Evolutionary conservation across 208 protist species (phyloP), one percentile per base, ranked within the genome.

Genomic region (Trypanosomatidae sp.): DNA sequence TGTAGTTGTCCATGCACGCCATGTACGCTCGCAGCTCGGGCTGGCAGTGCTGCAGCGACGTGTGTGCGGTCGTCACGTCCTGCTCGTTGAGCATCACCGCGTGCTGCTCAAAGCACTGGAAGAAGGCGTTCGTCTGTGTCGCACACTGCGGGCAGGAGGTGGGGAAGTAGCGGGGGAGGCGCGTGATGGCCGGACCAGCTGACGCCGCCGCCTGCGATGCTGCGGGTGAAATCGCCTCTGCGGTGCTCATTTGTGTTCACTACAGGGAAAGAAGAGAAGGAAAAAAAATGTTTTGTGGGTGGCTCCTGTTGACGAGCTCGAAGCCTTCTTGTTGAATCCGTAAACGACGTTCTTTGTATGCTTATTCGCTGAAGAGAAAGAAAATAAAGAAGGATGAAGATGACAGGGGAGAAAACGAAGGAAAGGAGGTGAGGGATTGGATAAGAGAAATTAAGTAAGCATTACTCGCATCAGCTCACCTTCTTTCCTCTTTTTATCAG

Each of bases 31-130:
- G 76, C 36, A 94, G 82, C 74, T 92, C 81, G 3, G 77, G 67
- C 70, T 94, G 90, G 69, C 90, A 94, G 68, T 83, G 71, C 75
- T 82, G 53, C 44, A 95, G 77, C 30, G 88, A 80, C 19, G 81
- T 70, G 36, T 83, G 82, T 3, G 90, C 90, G 2, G 80, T 91
- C 22, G 65, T 52, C 56, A 66, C 81, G 64, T 95, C 90, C 19
- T 66, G 80, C 0, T 80, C 79, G 36, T 83, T 65, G 59, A 79
- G 52, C 90, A 95, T 95, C 28, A 91, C 62, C 28, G 90, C 90
- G 55, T 91, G 79, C 53, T 86, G 5, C 69, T 95, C 88, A 77
- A 95, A 95, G 69, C 90, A 95, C 1, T 74, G 49, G 65, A 95
- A 95, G 71, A 95, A 95, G 22, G 62, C 25, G 9, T 91, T 72